Percentiles rank a stretch among this genome's conserved stretches.
phyloP scores from a whole-genome alignment of 139 green algal genomes.

The Marvania coccoides region DNA sequence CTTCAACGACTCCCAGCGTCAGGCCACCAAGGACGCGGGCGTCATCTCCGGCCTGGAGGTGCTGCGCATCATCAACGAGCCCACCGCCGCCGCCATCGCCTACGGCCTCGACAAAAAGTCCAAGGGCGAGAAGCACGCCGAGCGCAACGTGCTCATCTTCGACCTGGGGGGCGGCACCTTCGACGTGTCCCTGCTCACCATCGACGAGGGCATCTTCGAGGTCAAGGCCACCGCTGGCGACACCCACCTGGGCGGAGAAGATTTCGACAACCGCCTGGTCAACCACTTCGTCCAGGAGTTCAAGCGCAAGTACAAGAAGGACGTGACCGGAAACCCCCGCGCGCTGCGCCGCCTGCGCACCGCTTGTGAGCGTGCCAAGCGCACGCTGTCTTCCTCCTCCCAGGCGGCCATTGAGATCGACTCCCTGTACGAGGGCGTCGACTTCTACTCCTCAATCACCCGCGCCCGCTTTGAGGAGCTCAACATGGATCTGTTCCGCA shows the following conservation, averaged over 20 bases:
- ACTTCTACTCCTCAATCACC: conserved; percentile 97
- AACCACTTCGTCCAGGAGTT: conserved; percentile 80
- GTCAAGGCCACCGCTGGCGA: conserved; percentile 83
- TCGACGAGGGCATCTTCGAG: conserved; percentile 86
- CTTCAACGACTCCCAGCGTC: conserved; percentile 97
- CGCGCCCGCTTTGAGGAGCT: conserved; percentile 97
- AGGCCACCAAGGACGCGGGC: conserved; percentile 96
- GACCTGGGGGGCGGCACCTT: conserved; percentile 83
- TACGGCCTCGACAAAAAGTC: conserved; percentile 79
- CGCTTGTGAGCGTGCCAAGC: conserved; percentile 86
- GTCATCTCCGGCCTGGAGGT: conserved; percentile 93
- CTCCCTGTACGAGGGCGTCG: conserved; percentile 89
- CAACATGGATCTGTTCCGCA: conserved; percentile 98
- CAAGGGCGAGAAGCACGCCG: conserved; percentile 21
- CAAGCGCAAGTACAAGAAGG: conserved; percentile 97
- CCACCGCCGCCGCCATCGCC: conserved; percentile 89
- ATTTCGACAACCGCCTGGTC: conserved; percentile 80
- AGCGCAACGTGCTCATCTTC: conserved; percentile 87
- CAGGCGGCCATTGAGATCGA: conserved; percentile 83
- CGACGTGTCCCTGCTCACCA: conserved; percentile 80
- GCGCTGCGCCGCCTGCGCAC: conserved; percentile 74
- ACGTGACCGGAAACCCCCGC: conserved; percentile 73
- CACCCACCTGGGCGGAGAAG: conserved; percentile 83
- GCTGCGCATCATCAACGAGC: conserved; percentile 96
- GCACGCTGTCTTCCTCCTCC: conserved; percentile 27